Evolutionary conservation across 2,329 filamentous ascomycete genomes (phyloP).

Genomic region (Rutstroemia sp.): DNA sequence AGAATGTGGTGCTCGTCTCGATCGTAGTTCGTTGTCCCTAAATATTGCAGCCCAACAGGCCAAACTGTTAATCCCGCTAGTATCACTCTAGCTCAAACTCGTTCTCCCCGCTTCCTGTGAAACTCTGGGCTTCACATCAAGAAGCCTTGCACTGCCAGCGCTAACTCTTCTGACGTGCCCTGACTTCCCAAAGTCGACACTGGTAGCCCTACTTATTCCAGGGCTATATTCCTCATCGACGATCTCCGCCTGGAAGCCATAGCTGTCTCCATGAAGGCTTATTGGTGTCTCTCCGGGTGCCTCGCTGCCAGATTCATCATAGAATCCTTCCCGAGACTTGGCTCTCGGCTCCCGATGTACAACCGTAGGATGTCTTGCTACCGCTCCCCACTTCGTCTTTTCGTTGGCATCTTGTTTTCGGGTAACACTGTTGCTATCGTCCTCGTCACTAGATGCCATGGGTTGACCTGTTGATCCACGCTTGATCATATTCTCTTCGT

Average conservation of each 20-base stretch:
- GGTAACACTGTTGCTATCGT: constrained; percentile 38
- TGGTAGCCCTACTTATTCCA: constrained; percentile 56
- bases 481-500: constrained; percentile 22
- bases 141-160: constrained; percentile 67
- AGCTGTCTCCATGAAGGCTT: constrained; percentile 26
- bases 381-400: constrained; percentile 29
- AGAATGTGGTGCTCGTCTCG: constrained; percentile 28
- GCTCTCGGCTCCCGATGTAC: constrained; percentile 50
- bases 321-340: constrained; percentile 54
- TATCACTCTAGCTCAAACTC: constrained; percentile 17
- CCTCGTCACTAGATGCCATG: constrained; percentile 51
- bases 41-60: constrained; percentile 8
- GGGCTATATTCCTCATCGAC: constrained; percentile 11
- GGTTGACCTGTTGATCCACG: constrained; percentile 40
- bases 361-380: constrained; percentile 49
- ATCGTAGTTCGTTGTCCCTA: constrained; percentile 15
- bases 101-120: constrained; percentile 44
- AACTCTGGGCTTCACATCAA: constrained; percentile 54
- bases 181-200: constrained; percentile 51
- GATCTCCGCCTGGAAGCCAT: constrained; percentile 14
- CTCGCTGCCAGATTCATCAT: constrained; percentile 21
- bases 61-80: background rate
- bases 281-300: constrained; percentile 22
- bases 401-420: constrained; percentile 19
- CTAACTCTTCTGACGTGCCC: constrained; percentile 64